A percentile compares a stretch with the other conserved stretches of the same genome.
These are phyloP conservation scores for Phaeodactylum tricornutum DNA, from an alignment of 108 stramenopile species.

Conservation along the genomic window DNA sequence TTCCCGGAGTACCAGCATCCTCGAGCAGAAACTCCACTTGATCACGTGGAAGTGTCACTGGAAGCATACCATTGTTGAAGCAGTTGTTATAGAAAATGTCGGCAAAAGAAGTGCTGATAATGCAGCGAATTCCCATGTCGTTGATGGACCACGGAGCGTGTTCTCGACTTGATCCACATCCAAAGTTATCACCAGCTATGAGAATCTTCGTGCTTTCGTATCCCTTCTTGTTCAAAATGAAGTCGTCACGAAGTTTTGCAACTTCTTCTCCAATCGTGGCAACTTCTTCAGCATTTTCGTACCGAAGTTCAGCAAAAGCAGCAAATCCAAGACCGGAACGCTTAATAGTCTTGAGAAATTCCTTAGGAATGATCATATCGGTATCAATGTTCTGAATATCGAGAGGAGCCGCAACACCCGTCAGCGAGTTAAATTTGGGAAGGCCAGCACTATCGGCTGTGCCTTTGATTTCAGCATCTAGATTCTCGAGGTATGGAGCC, in stretches of 20 bases:
- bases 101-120: slow-evolving; percentile 87
- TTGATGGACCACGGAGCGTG: slow-evolving; percentile 95
- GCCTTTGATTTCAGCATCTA: background rate
- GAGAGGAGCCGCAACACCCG: slow-evolving; percentile 79
- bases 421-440: slow-evolving; percentile 48
- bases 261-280: slow-evolving; percentile 80
- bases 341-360: slow-evolving; percentile 93
- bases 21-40: slow-evolving; percentile 65
- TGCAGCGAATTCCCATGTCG: slow-evolving; percentile 86
- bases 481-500: slow-evolving; percentile 54
- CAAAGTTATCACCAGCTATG: slow-evolving; percentile 91
- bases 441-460: slow-evolving; percentile 39
- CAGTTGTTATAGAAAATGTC: slow-evolving; percentile 97
- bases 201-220: slow-evolving; percentile 71
- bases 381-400: slow-evolving; percentile 94
- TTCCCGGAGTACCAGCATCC: slow-evolving; percentile 61
- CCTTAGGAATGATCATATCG: slow-evolving; percentile 96
- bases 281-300: slow-evolving; percentile 81
- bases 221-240: slow-evolving; percentile 79
- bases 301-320: slow-evolving; percentile 88
- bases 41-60: slow-evolving; percentile 63
- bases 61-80: slow-evolving; percentile 95
- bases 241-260: slow-evolving; percentile 53
- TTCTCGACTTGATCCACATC: slow-evolving; percentile 85
- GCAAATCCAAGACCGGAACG: slow-evolving; percentile 87